Conservation (phyloP, 2,329 filamentous ascomycete genomes). For the Fusarium torreyae region DNA sequence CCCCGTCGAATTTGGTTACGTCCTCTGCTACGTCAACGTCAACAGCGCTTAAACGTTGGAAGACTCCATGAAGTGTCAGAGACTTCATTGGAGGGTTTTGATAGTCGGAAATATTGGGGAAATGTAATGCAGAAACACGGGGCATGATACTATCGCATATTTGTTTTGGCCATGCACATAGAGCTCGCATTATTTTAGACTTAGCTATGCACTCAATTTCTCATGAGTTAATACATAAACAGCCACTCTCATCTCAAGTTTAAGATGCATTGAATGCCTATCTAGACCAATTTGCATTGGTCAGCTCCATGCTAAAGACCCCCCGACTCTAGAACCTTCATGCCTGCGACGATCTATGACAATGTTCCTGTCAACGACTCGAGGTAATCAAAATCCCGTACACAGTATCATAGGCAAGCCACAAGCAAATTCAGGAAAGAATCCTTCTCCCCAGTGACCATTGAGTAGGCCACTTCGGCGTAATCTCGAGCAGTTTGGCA, state of each 20-base stretch:
- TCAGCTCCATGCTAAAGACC: too few species aligned
- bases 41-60: background rate
- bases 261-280: too few species aligned
- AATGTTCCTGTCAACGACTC: too few species aligned
- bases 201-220: background rate
- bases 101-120: background rate
- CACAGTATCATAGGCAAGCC: too few species aligned
- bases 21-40: constrained; percentile 5
- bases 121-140: background rate
- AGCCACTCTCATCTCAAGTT: too few species aligned
- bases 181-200: background rate
- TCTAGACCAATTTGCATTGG: too few species aligned
- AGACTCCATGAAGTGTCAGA: background rate
- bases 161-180: background rate
- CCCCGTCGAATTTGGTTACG: constrained; percentile 6
- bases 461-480: background rate
- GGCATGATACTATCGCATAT: background rate
- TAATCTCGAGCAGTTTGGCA: background rate
- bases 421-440: background rate
- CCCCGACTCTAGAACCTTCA: too few species aligned
- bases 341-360: too few species aligned
- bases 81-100: background rate
- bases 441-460: constrained; percentile 11
- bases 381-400: too few species aligned
- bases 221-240: too few species aligned